Evolutionary conservation across 148 eudicot genomes (phyloP), one percentile per base, ranked within the genome.

Genomic region (Agrostemma githago): DNA sequence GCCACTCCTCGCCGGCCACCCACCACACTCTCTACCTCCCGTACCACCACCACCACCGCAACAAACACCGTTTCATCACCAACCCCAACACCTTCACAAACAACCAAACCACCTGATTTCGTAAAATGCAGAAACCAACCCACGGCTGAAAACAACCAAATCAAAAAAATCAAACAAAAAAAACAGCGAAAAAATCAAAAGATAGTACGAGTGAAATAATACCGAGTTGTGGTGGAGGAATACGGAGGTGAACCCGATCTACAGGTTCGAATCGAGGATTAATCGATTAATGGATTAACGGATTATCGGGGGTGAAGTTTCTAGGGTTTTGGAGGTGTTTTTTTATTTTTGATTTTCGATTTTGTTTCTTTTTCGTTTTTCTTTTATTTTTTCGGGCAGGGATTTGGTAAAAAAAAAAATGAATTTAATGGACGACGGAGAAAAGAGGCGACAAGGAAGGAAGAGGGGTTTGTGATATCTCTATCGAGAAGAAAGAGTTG

Each of bases 41-140:
- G 71, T n/a, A 68, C 71, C 71, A 44, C 71, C 71, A 44, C 51
- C 70, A 43, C 20, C 70, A 43, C 57, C 70, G 53, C 34, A 42
- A 6, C 1, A 42, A 41, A 42, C 70, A n/a, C 70, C 70, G 70
- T 42, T n/a, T 66, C 70, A 66, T 67, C 70, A 67, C 70, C 70
- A 43, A 67, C 17, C 57, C 2, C 57, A 67, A 5, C 2, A 41
- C 54, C 71, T 39, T 0, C 19, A 64, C 34, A 17, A n/a, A 41
- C 57, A 20, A 19, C 4, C 51, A 66, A 38, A 46, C 20, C 39
- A 15, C 16, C 57, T 7, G 26, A 67, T n/a, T 42, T 67, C 4
- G 53, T 10, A 26, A 39, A 65, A 65, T 37, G 42, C 37, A 3
- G 41, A 38, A n/a, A 64, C 15, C 3, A n/a, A 64, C 15, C 3